Conservation (phyloP, 768 basidiomycete species). For the Rubroboletus pulcherrimus region DNA sequence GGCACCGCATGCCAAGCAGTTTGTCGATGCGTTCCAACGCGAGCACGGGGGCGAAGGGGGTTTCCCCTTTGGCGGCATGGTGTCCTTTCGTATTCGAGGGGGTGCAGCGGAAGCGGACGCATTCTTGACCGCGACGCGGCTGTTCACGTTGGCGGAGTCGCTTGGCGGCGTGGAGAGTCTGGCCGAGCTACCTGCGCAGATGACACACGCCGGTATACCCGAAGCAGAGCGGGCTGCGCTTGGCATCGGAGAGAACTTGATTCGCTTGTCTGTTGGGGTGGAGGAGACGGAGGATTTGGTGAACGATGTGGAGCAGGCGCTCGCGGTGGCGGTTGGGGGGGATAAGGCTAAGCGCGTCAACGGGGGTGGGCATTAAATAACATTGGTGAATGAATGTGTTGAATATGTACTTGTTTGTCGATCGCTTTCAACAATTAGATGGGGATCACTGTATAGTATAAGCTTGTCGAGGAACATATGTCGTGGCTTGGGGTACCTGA, state of each 20-base stretch:
- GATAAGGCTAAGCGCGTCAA: not conserved
- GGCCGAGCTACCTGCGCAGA: constrained; percentile 79
- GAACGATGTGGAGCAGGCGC: constrained; percentile 27
- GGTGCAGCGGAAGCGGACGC: constrained; percentile 51
- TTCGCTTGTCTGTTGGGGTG: constrained; percentile 82
- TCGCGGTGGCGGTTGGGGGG: constrained; percentile 15
- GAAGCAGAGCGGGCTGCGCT: constrained; percentile 59
- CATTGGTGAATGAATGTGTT: not conserved
- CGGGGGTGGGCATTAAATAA: not conserved
- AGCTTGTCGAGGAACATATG: not conserved
- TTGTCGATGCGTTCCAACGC: constrained; percentile 41
- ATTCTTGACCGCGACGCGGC: constrained; percentile 60
- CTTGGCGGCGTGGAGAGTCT: constrained; percentile 92
- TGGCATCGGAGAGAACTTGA: constrained; percentile 75
- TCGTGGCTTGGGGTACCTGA: no score
- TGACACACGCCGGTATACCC: constrained; percentile 85
- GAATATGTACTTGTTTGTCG: not conserved
- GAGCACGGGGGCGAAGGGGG: constrained; percentile 39
- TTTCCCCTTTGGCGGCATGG: constrained; percentile 90
- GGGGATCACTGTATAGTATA: no score
- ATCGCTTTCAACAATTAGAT: not conserved
- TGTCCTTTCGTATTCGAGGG: constrained; percentile 64
- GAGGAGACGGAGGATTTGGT: constrained; percentile 86
- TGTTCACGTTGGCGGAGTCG: constrained; percentile 84
- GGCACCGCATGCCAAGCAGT: constrained; percentile 66